Base-by-base conservation (phyloP, 2,329 filamentous ascomycete genomes). In the Aaosphaeria pasadenensis region DNA sequence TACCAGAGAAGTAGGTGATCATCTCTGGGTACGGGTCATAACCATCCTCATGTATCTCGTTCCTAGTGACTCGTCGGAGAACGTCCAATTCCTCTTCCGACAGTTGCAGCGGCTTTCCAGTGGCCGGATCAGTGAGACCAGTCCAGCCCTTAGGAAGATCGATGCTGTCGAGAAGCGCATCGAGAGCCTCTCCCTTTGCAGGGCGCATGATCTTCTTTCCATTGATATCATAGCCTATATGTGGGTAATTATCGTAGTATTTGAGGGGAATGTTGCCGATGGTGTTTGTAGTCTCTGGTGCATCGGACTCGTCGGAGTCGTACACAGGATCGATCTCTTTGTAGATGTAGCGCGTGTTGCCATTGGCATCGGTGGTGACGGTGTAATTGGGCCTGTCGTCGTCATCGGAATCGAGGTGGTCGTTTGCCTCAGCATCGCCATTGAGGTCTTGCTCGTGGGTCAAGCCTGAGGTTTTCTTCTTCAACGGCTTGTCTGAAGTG, bases 171-270 rank as follows among this genome's bases (percentile, higher is more conserved):
- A 99, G 79, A 39, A 99, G 79, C 9, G 91, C 90, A 76, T 99
- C 94, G 31, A 99, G 76, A 33, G 94, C 94, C 68, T 96, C 88
- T 45, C 92, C 92, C 58, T 91, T 92, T 4, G 95, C 94, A 5
- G 94, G 94, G 45, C 94, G 87, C 85, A 96, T 89, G 55, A 99
- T 96, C 72, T 89, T 95, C 81, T 95, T 96, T 71, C 94, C 94
- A 71, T 99, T 95, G 75, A 99, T 97, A 63, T 96, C 89, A 74
- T 99, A 99, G 50, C 94, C 94, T 67, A 99, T 96, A 69, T 99
- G 94, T 44, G 94, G 94, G 68, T 96, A 99, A 33, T 89, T 88
- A 70, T 99, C 94, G 76, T 99, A 99, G 74, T 96, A 97, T 3
- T 88, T 87, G 43, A 97, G 76, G 5, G 91, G 89, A 51, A 99